Base-by-base conservation (phyloP, 2,329 filamentous ascomycete species). In the Paracoccidioides lutzii region DNA sequence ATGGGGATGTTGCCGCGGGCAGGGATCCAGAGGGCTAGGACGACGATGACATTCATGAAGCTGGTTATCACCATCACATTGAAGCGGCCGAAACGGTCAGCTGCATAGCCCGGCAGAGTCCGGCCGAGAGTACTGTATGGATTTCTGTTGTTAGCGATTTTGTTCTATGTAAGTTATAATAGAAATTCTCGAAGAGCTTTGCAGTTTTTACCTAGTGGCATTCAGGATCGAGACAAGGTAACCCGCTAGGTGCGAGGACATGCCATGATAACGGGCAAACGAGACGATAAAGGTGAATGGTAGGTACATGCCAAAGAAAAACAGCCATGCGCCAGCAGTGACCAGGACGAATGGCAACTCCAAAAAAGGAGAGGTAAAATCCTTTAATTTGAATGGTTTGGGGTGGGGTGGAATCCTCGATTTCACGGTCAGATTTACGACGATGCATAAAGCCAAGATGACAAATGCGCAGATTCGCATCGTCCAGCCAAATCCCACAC, bases 291-390 rank as follows among this genome's bases (percentile, higher is more conserved):
- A 82, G 59, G 74, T 76, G 60, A 78, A 76, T 2, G 80, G 79
- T 14, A 81, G 63, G 65, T 86, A 80, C 59, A 85, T 82, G 69
- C 78, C 78, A 42, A 75, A 70, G 70, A 79, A 78, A 71, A 82
- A 77, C 64, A 82, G 65, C 67, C 82, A 83, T 54, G 73, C 70
- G 30, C 66, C 77, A 2, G 67, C 15, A 35, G 76, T 63, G 15
- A 75, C 73, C 50, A 78, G 66, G 14, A 69, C 52, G 65, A 77
- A 75, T 22, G 68, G 68, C 0, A 71, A 62, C 58, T 82, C 78
- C 35, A 61, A 66, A 55, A 83, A 72, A 4, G 75, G 73, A 1
- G 63, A 60, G 9, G 74, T 28, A 58, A 81, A 81, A 37, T 80
- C 77, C 52, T 53, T 59, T 7, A 81, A 38, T 22, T 71, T 64